Base-by-base conservation (phyloP, 768 basidiomycete genomes). In the Rhodosporidiobolus sp. region DNA sequence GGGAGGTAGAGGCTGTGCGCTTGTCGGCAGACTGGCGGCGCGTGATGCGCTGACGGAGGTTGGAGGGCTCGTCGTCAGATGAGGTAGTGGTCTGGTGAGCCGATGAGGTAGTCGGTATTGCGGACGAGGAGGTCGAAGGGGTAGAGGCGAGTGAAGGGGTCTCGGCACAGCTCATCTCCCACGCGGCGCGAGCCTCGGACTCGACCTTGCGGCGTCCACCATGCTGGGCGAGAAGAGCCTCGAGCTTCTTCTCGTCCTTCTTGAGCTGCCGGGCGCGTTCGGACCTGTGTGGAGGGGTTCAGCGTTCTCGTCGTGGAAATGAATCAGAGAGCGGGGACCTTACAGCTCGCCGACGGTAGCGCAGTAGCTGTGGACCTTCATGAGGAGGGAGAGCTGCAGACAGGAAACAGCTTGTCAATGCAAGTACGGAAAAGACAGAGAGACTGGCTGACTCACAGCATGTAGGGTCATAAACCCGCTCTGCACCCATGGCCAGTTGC, bases 401-500 rank as follows among this genome's bases (percentile, higher is more conserved):
- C 4, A 24, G 48, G 16, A 6, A 60, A 46, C 14, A 10, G 22
- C 24, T 46, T 2, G 14, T n/a, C 28, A 60, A 26, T 8, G 57
- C 32, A 26, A 28, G n/a, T 14, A 8, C n/a, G 26, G 26, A 43
- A 43, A 17, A 10, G 28, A 9, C 5, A 53, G 24, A 6, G 8
- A 14, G 14, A 14, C 8, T 7, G 17, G 6, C 11, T 30, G 30
- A n/a, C 67, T 56, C 17, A 98, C 83, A 16, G 90, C 88, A 79
- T 97, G 94, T 60, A 93, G 81, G 1, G 90, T 94, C 60, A 94
- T 83, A 81, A 90, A 94, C 11, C 92, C 93, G 10, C 90, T 67
- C 79, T 97, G 94, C 10, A 97, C 94, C 94, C 94, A 97, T 48
- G 92, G 93, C 94, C 94, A 97, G 77, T 93, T 86, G 62, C 93